A percentile compares a stretch with the other conserved stretches of the same genome.
Evolutionary conservation across 2,329 filamentous ascomycete species (phyloP).

Genomic region (Gnomoniopsis sp.): DNA sequence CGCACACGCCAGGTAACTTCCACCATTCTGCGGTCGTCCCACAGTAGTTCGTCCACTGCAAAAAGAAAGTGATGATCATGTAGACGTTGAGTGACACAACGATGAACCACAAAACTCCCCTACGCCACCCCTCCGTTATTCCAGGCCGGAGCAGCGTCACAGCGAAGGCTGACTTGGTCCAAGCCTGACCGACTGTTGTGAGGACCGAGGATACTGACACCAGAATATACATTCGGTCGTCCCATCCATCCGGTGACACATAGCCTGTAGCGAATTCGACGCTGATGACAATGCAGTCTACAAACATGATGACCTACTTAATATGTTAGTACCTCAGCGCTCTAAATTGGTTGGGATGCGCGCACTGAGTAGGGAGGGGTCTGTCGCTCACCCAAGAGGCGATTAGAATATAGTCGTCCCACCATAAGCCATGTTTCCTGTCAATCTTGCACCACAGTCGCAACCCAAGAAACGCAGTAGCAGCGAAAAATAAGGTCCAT

Average conservation of each 20-base stretch:
- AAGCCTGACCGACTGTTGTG: slow-evolving; percentile 33
- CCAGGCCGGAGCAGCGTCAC: slow-evolving; percentile 30
- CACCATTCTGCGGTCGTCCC: slow-evolving; percentile 40
- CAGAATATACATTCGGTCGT: slow-evolving; percentile 50
- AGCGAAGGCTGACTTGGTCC: slow-evolving; percentile 34
- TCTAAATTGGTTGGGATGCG: background rate
- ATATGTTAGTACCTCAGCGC: background rate
- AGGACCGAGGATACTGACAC: slow-evolving; percentile 41
- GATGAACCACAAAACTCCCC: slow-evolving; percentile 44
- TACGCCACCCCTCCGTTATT: slow-evolving; percentile 41
- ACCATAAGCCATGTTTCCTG: slow-evolving; percentile 14
- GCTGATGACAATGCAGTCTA: slow-evolving; percentile 43
- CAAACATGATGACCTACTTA: slow-evolving; percentile 36
- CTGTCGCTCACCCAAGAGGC: slow-evolving; percentile 20
- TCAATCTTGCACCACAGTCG: slow-evolving; percentile 19
- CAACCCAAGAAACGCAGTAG: slow-evolving; percentile 20
- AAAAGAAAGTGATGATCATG: slow-evolving; percentile 42
- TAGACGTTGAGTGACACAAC: slow-evolving; percentile 45
- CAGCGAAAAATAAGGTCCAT: slow-evolving; percentile 20
- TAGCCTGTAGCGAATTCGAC: slow-evolving; percentile 48
- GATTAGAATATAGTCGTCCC: slow-evolving; percentile 22
- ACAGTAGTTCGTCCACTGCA: slow-evolving; percentile 48
- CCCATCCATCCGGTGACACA: slow-evolving; percentile 39
- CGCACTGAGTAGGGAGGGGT: background rate
- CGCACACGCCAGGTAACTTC: slow-evolving; percentile 39